These are phyloP conservation scores for Mycena epipterygia DNA, from an alignment of 768 basidiomycete genomes.

Conservation along the genomic window DNA sequence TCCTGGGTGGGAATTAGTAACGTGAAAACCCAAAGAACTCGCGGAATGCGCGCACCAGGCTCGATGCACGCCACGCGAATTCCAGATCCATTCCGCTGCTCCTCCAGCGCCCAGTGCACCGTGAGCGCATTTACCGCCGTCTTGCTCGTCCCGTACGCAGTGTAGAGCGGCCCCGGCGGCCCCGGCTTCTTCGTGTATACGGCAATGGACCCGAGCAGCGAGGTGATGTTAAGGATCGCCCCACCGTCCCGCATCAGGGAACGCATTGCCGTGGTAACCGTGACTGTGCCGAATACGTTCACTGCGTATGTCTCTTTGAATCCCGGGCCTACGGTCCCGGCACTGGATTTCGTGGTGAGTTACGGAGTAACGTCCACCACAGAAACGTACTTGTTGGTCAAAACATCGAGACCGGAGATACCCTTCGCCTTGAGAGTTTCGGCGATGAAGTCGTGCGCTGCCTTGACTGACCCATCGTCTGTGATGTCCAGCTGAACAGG, in stretches of 20 bases:
- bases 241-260: constrained; percentile 2
- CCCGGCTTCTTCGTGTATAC: background rate
- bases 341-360: background rate
- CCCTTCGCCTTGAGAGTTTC: background rate
- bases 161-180: background rate
- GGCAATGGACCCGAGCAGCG: constrained; percentile 1
- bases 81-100: constrained; percentile 17
- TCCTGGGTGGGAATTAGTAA: background rate
- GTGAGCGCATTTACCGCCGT: constrained; percentile 24
- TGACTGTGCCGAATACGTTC: constrained; percentile 8
- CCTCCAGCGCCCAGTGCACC: constrained; percentile 16
- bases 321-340: background rate
- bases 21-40: no score
- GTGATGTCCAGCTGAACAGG: constrained; percentile 24
- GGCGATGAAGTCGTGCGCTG: background rate
- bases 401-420: background rate
- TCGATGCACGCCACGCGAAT: constrained; percentile 4
- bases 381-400: constrained; percentile 10
- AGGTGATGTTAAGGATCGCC: constrained; percentile 23
- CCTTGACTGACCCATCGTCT: constrained; percentile 11
- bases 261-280: background rate
- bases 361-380: background rate
- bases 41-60: constrained; percentile 1
- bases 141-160: constrained; percentile 27
- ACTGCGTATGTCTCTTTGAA: constrained; percentile 3